Percentiles rank a stretch among this genome's conserved stretches.
These are phyloP conservation scores for Coemansia sp. DNA, from an alignment of 192 early-diverging fungal genomes.

Conservation along the genomic window DNA sequence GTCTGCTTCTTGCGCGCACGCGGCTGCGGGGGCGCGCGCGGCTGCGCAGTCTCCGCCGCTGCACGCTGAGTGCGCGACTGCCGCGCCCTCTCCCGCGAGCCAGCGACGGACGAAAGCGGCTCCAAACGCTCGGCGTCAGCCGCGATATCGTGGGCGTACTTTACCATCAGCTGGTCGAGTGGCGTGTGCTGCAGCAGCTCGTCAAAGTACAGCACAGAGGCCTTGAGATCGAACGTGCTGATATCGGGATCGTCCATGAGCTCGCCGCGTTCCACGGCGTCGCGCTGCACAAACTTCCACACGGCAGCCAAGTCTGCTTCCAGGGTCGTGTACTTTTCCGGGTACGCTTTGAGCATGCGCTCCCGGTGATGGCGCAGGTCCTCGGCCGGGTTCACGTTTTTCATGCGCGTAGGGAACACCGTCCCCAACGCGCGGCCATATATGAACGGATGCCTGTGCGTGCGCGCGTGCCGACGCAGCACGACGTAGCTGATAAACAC, in stretches of 20 bases:
- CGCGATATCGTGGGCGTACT: constrained; percentile 17
- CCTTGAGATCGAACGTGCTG: constrained; percentile 12
- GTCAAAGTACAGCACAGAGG: constrained; percentile 17
- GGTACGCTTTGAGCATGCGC: neutral
- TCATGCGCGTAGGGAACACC: constrained; percentile 20
- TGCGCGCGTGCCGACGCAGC: constrained; percentile 18
- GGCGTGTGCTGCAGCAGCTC: constrained; percentile 2
- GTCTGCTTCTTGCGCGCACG: neutral
- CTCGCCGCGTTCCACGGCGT: constrained; percentile 19
- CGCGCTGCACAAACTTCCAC: constrained; percentile 31
- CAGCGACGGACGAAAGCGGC: no score
- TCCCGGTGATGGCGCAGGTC: constrained; percentile 17
- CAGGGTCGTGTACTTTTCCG: neutral
- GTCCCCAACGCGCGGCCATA: neutral
- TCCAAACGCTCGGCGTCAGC: neutral
- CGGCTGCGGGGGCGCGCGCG: neutral
- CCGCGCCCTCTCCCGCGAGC: no score
- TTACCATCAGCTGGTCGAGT: constrained; percentile 10
- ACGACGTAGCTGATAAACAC: constrained; percentile 19
- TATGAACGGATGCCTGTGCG: constrained; percentile 18
- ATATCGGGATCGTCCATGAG: constrained; percentile 16
- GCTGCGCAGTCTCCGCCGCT: no score
- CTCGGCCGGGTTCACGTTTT: constrained; percentile 5
- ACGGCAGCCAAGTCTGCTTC: constrained; percentile 1
- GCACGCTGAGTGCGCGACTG: no score